phyloP scores from a whole-genome alignment of 2,329 filamentous ascomycete genomes.

The Capronia epimyces region DNA sequence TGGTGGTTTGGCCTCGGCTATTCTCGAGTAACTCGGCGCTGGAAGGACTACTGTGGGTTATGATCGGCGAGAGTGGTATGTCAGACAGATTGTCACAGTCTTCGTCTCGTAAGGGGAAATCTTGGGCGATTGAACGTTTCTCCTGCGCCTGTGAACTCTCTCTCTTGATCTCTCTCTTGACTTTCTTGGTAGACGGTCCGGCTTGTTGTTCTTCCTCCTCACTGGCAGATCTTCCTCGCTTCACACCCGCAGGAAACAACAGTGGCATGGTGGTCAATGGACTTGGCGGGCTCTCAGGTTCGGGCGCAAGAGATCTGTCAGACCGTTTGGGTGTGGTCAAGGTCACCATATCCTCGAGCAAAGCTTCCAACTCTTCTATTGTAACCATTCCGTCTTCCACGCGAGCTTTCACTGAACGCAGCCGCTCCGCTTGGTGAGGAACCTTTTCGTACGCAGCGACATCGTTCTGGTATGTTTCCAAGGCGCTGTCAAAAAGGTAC shows the following conservation, averaged over 20 bases:
- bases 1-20: background rate
- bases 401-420: slow-evolving; percentile 7
- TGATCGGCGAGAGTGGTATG: background rate
- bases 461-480: slow-evolving; percentile 1
- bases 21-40: background rate
- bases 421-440: slow-evolving; percentile 1
- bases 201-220: background rate
- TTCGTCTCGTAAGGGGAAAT: background rate
- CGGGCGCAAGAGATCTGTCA: slow-evolving; percentile 8
- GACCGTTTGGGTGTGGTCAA: background rate
- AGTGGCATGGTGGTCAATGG: background rate
- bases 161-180: background rate
- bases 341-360: background rate
- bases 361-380: slow-evolving; percentile 9
- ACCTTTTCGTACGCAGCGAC: slow-evolving; percentile 1
- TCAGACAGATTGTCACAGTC: background rate
- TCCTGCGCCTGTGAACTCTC: no score
- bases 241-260: background rate
- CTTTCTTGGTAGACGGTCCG: background rate
- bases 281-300: slow-evolving; percentile 9
- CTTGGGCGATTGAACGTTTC: background rate
- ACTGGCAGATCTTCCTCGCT: background rate
- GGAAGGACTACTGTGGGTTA: background rate
- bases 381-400: slow-evolving; percentile 16
- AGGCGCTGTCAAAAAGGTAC: slow-evolving; percentile 2